Base-by-base conservation (phyloP, 768 basidiomycete genomes). In the Tremella yokohamensis region DNA sequence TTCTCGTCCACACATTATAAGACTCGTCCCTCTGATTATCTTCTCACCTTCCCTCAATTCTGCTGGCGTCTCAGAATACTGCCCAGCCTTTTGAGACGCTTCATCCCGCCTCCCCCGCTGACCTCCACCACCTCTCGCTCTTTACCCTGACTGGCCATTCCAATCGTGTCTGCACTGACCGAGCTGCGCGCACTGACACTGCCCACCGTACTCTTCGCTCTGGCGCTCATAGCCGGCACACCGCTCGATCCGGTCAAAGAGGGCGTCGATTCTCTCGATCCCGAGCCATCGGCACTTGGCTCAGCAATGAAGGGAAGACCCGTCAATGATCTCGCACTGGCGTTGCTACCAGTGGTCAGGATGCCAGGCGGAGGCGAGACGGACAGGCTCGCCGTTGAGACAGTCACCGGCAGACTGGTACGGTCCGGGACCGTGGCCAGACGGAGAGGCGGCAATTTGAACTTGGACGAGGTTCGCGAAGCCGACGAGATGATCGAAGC, bases 51-150 rank as follows among this genome's bases (percentile, higher is more conserved):
- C 11, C 29, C 6, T 34, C 29, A 52, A 34, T 9, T 24, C n/a
- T 39, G 55, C 15, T 50, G 48, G 39, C 64, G 37, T 44, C 61
- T 56, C 40, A 70, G 60, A 44, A 70, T 49, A 56, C 66, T 70
- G 13, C 69, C 62, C 38, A 67, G 60, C 29, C 69, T 63, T 38
- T 57, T 63, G 56, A 70, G 49, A 18, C 50, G 57, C 57, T 44
- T 62, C 52, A 8, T 29, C 25, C 24, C 40, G 29, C 18, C 18
- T 20, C 53, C 53, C 12, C n/a, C 53, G 15, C 53, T 18, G n/a
- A 50, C 47, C 6, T 58, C 56, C 38, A 52, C 26, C 39, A 58
- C 38, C 1, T 8, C 39, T 18, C 55, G 18, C 16, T 39, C 49
- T 37, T 24, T 42, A n/a, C 51, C 55, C 22, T 48, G 38, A 45